Base-by-base conservation (phyloP, 202 grass and related monocot genomes). In the Schoenoplectus tabernaemontani region DNA sequence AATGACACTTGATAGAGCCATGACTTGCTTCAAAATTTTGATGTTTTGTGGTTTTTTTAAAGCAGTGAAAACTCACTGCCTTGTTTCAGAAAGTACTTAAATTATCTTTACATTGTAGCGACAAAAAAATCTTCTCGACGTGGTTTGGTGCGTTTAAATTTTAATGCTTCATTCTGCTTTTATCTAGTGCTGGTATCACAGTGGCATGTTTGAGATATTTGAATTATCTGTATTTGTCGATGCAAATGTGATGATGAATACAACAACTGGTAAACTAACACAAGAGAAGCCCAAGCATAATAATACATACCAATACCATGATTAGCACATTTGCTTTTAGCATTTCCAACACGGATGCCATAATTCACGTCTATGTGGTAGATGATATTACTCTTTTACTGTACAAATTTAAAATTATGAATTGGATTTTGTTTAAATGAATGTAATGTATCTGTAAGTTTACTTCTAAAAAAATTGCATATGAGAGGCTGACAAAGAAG, bases 1-100 rank as follows among this genome's bases (percentile, higher is more conserved):
- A 16, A 44, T 41, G 22, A 59, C n/a, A 78, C 36, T 43, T 61
- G 33, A 47, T 34, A 63, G 22, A 80, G 57, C 44, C 41, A 65
- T 80, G 16, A 56, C 3, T 54, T 75, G 70, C 46, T 80, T 60
- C 9, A n/a, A 37, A 80, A 44, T 48, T 80, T 61, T 80, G 59
- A 34, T 64, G 13, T 22, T 50, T 80, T 2, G 15, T 74, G 26
- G 13, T 54, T 75, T 74, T 75, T 73, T n/a, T 20, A 54, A 75
- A 75, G 7, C 70, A 56, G 47, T 73, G 26, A 36, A 72, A 80
- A 80, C 7, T 80, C 37, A 80, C 38, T 66, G 8, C 17, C 19
- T 34, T 64, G 44, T 64, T 80, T 47, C 39, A 30, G 28, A 34
- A 65, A n/a, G 19, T 62, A 22, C 5, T 19, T 9, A 46, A 12